Conservation (phyloP, 345 rosid species). For the Toxicodendron radicans region DNA sequence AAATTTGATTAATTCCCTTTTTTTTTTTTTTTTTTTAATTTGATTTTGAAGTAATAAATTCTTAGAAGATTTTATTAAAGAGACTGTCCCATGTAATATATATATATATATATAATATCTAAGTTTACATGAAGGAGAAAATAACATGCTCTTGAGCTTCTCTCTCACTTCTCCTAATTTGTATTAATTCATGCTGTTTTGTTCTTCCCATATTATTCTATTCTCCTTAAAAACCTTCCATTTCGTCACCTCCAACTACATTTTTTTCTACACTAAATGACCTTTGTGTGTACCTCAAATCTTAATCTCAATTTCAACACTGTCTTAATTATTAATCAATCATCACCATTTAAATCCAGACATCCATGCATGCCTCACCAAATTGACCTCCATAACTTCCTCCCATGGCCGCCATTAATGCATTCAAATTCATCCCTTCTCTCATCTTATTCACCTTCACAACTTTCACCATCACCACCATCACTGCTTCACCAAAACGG, state of each 20-base stretch:
- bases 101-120: too few species aligned
- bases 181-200: slow-evolving; percentile 6
- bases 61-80: too few species aligned
- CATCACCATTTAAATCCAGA: not conserved
- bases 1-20: too few species aligned
- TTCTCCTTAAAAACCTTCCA: not conserved
- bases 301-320: not conserved
- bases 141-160: too few species aligned
- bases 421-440: not conserved
- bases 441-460: slow-evolving; percentile 8
- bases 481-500: slow-evolving; percentile 11
- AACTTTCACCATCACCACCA: not conserved
- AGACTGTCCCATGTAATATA: too few species aligned
- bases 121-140: too few species aligned
- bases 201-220: not conserved
- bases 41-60: too few species aligned
- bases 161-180: not conserved
- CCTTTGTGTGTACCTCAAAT: slow-evolving; percentile 8
- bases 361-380: not conserved
- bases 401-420: not conserved
- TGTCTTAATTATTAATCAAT: too few species aligned
- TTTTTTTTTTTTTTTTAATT: too few species aligned
- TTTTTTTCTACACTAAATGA: not conserved
- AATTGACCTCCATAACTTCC: not conserved
- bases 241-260: slow-evolving; percentile 16